Base-by-base conservation (phyloP, 2,329 filamentous ascomycete genomes). In the Anthostomella pinea region DNA sequence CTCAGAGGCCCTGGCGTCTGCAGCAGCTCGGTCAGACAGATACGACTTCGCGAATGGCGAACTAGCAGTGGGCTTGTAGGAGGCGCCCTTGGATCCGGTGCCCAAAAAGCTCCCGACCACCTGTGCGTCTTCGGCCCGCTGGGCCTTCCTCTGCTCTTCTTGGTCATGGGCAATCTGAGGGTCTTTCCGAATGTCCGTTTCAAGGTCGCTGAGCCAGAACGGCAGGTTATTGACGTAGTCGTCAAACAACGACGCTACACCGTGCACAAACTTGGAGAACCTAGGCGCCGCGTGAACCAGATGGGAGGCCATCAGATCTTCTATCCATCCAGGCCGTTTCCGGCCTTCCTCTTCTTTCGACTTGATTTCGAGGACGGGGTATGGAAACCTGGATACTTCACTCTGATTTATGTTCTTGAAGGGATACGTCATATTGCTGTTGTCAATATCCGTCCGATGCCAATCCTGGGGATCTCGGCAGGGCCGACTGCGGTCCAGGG, bases 181-280 rank as follows among this genome's bases (percentile, higher is more conserved):
- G 58, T 97, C 90, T 59, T 87, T 88, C 50, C 91, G 83, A 57
- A 98, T 98, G 58, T 98, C 93, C 20, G 79, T 87, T 58, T 96
- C 91, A 27, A 97, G 74, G 45, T 95, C 86, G 53, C 84, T 84
- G 21, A 97, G 77, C 93, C 93, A 98, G 69, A 97, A 96, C 10
- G 93, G 93, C 56, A 97, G 81, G 45, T 81, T 90, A 66, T 97
- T 97, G 62, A 98, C 90, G 56, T 95, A 81, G 63, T 98, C 88
- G 55, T 97, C 93, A 51, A 97, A 97, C 2, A 98, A 73, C 24
- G 84, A 83, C 6, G 91, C 90, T 4, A 94, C 83, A 43, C 93
- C 93, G 54, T 98, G 91, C 3, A 95, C 85, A 53, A 97, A 98
- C 63, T 98, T 98, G 54, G 89, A 96, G 67, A 98, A 98, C 33